Evolutionary conservation across 345 rosid species (phyloP), one percentile per base, ranked within the genome.

Genomic region (Kandelia obovata): DNA sequence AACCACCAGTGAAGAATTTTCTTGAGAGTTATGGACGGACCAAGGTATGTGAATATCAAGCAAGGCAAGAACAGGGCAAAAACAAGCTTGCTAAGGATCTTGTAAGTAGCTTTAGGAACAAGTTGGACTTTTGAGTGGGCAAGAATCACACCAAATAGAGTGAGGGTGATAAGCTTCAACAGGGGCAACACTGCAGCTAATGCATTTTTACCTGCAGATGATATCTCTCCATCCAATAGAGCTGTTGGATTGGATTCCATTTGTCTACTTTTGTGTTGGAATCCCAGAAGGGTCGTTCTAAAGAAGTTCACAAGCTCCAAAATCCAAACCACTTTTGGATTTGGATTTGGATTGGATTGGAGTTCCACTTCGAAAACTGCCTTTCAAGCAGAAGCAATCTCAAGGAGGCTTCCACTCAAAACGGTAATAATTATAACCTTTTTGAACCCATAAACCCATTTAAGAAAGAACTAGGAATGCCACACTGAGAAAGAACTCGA

Each of bases 1-100:
- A 84, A 84, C 83, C 87, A 81, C 87, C 85, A 79, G 3, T n/a
- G 53, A 11, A 62, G 2, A 39, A 77, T 46, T 5, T 79, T 68
- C 1, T 65, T 0, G 21, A 77, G 71, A 62, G 64, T 60, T 8
- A 79, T 72, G 46, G 75, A 57, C 23, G 67, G 77, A 32, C 77
- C 82, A 0, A 84, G 75, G 49, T 73, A 0, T 28, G 76, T 77
- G 82, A 84, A 77, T 15, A 84, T 84, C 56, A 84, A 51, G 37
- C 85, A 81, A 1, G 85, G 87, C 53, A 80, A 61, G 68, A 81
- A 73, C 0, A 84, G 67, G 15, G 58, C 71, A 51, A 81, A 81
- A 3, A 77, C 73, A 30, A 81, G 80, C 60, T 60, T 77, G 74
- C 85, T 79, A 0, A 79, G 79, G 11, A 67, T 64, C 58, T 68